Evolutionary conservation across 1,139 yeast genomes (phyloP), one percentile per base, ranked within the genome.

Genomic region (Blastobotrys proliferans): DNA sequence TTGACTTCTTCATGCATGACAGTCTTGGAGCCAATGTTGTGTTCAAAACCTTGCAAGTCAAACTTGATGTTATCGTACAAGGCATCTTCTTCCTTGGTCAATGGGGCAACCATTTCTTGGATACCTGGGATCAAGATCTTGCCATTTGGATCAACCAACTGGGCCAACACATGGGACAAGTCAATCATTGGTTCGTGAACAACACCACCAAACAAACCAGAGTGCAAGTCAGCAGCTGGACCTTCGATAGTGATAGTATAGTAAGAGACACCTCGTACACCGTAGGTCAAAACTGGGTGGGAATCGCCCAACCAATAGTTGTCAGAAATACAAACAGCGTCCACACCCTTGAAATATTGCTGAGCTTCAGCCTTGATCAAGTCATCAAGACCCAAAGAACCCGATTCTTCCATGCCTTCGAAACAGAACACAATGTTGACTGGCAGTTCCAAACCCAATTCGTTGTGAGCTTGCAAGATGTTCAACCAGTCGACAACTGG

Each of bases 381-480:
- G 32, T 72, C 80, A 53, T 92, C 98, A 55, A 92, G 76, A 22
- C 98, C 97, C 43, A 86, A 68, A 24, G 97, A 87, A 17, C 99
- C 99, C 52, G 90, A 81, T 68, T 92, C 99, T 69, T 92, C 99
- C 99, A 92, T 92, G 50, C 98, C 98, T 70, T 92, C 99, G 59
- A 92, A 92, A 67, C 97, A 87, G 61, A 85, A 83, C 42, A 87
- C 77, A 58, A 92, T 70, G 69, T 92, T 92, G 52, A 92, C 97
- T 24, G 99, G 99, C 47, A 94, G 74, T 52, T 90, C 97, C 63
- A 86, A 65, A 22, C 85, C 87, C 51, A 87, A 76, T 55, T 81
- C 85, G 47, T 74, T 79, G 69, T 90, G 97, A 17, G 98, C 97
- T 68, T 90, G 84, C 42, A 92, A 72, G 32, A 83, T 84, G 62